Base-by-base conservation (phyloP, 331 rosid genomes). In the Quercus lobata region DNA sequence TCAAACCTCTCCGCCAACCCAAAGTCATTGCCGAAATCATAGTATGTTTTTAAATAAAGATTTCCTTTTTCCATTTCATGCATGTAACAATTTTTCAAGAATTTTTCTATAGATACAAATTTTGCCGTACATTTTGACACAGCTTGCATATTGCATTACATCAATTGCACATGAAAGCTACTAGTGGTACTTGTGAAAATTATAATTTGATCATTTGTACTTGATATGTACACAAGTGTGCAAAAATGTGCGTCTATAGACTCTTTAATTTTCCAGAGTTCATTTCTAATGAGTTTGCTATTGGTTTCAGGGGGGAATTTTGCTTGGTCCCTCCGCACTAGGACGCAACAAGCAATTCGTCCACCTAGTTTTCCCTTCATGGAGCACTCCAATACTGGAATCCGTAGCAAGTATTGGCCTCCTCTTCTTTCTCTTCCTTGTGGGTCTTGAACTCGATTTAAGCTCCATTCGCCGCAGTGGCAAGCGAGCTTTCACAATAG, bases 1-100 rank as follows among this genome's bases (percentile, higher is more conserved):
- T 87, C 79, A 89, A 85, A 76, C 88, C 89, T 12, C 81, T 89
- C 54, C 88, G 89, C 69, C 93, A 89, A 80, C 93, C 91, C 1
- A 89, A 81, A 80, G 93, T 89, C 37, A 77, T 89, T 12, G 91
- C 93, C 0, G 89, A 90, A 78, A 86, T 90, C 18, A 18, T 86
- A 1, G 94, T 88, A 79, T 22, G 84, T 14, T 21, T n/a, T 19
- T 7, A 19, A 18, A 37, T 37, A 37, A 37, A 37, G 46, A 37
- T 37, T 37, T 52, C 46, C 7, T 22, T 18, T 72, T 71, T 69
- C 8, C 8, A 2, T 7, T 37, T 37, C 3, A 37, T 37, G 46
- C 46, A 8, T 37, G 46, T 37, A 2, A 7, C 11, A 37, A 37
- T 7, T 37, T 37, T 37, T 37, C 46, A 1, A 7, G 3, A 7